These are phyloP conservation scores for Diospyros lotus DNA, from an alignment of 148 eudicot species.

Conservation along the genomic window DNA sequence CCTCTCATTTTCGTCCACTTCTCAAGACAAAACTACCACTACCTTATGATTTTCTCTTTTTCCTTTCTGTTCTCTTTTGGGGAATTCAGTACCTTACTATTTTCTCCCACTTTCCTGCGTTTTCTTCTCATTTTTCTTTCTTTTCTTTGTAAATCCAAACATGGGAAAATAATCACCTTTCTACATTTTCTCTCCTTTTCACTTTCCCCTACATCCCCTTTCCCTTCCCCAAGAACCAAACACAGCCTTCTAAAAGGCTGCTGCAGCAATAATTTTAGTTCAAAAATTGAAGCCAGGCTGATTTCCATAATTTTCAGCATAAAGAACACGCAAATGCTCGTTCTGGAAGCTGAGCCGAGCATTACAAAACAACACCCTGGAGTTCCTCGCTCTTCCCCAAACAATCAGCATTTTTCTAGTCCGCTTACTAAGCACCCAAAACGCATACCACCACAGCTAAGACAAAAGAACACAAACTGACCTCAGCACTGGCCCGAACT, in stretches of 20 bases:
- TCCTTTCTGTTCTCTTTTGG: too few species aligned
- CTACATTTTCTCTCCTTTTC: too few species aligned
- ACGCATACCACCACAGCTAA: background rate
- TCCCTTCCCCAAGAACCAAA: background rate
- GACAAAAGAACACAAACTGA: conserved; percentile 7
- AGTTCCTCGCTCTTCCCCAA: background rate
- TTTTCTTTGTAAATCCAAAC: too few species aligned
- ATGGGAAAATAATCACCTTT: too few species aligned
- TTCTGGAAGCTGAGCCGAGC: background rate
- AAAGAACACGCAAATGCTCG: background rate
- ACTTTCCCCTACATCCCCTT: background rate
- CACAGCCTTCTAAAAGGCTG: conserved; percentile 1
- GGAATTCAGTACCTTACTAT: too few species aligned
- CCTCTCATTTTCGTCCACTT: too few species aligned
- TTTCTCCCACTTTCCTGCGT: too few species aligned
- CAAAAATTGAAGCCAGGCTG: background rate
- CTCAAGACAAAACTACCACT: too few species aligned
- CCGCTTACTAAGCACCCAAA: background rate
- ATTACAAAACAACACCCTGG: background rate
- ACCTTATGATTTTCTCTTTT: too few species aligned
- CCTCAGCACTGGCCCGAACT: conserved; percentile 71
- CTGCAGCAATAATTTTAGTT: background rate
- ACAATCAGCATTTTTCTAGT: background rate
- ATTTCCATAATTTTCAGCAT: background rate
- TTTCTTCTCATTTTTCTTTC: too few species aligned